Evolutionary conservation across 1,284 basidiomycete species (phyloP).

Genomic region (Mycena sp.): DNA sequence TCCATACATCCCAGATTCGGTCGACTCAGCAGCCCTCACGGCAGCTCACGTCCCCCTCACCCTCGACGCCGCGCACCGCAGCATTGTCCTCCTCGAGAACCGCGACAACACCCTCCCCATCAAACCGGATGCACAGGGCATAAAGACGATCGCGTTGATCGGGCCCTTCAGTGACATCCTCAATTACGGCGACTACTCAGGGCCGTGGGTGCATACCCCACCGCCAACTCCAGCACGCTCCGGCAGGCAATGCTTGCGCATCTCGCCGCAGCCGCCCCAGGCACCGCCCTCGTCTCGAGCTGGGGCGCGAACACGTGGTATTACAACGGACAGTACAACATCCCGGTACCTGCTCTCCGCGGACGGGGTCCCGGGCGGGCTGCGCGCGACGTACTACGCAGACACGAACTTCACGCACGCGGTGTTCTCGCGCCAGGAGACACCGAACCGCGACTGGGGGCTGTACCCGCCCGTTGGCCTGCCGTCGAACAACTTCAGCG

Average conservation of each 20-base stretch:
- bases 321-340: slow-evolving; percentile 41
- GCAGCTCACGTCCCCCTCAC: slow-evolving; percentile 36
- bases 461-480: too few relatives aligned
- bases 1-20: slow-evolving; percentile 33
- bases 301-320: slow-evolving; percentile 40
- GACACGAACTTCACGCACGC: too few relatives aligned
- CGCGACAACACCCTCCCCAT: slow-evolving; percentile 32
- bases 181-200: slow-evolving; percentile 43
- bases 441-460: too few relatives aligned
- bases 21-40: slow-evolving; percentile 31
- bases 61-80: slow-evolving; percentile 37
- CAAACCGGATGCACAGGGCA: slow-evolving; percentile 27
- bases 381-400: too few relatives aligned
- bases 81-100: slow-evolving; percentile 40
- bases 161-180: slow-evolving; percentile 39
- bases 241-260: slow-evolving; percentile 36
- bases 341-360: slow-evolving; percentile 42
- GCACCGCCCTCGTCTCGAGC: slow-evolving; percentile 36
- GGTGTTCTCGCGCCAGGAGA: too few relatives aligned
- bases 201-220: slow-evolving; percentile 38
- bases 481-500: too few relatives aligned
- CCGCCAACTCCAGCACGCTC: slow-evolving; percentile 35
- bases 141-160: slow-evolving; percentile 37
- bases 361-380: too few relatives aligned
- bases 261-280: slow-evolving; percentile 27